phyloP scores from a whole-genome alignment of 2,329 filamentous ascomycete genomes.

The Cladosporium sp. region DNA sequence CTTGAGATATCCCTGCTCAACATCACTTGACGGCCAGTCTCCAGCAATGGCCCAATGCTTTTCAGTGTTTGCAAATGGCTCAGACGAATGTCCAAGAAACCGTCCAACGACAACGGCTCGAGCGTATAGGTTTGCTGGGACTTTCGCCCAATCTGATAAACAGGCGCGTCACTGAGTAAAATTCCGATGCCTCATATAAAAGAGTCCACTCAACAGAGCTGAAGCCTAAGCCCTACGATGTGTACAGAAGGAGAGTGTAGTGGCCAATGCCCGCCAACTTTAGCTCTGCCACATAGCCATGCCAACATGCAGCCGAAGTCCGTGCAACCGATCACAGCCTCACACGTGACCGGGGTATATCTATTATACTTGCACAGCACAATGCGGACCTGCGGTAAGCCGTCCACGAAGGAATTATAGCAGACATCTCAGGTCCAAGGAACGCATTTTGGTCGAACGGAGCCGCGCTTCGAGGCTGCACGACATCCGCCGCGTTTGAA shows the following conservation, averaged over 20 bases:
- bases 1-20: background rate
- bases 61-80: background rate
- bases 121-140: background rate
- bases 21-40: background rate
- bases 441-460: too few species aligned
- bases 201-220: background rate
- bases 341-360: background rate
- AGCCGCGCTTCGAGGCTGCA: too few species aligned
- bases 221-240: background rate
- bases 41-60: background rate
- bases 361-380: background rate
- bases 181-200: background rate
- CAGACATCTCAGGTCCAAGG: too few species aligned
- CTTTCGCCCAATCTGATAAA: background rate
- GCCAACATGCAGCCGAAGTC: background rate
- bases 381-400: background rate
- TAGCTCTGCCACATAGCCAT: background rate
- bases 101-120: too few species aligned
- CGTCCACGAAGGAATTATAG: too few species aligned
- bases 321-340: background rate
- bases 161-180: background rate
- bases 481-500: too few species aligned
- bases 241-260: background rate
- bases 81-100: background rate
- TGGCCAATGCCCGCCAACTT: background rate